A percentile compares a stretch with the other conserved stretches of the same genome.
These are phyloP conservation scores for Helianthus tuberosus DNA, from an alignment of 129 eudicot genomes.

Conservation along the genomic window DNA sequence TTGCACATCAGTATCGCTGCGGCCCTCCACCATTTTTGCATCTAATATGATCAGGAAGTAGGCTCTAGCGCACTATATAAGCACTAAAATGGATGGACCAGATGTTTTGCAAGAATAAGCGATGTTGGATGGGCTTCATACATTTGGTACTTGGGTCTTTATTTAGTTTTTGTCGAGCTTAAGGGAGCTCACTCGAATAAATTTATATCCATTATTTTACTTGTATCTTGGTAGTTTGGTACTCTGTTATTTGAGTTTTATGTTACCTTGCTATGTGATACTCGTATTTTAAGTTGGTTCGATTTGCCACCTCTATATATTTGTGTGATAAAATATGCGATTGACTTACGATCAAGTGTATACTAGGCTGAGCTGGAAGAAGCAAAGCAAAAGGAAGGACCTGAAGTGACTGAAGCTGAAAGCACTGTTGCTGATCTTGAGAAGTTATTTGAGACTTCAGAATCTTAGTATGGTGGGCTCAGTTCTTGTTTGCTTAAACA, in stretches of 20 bases:
- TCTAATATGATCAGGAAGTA: no score
- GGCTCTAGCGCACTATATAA: no score
- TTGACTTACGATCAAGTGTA: neutral
- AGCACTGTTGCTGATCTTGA: slow-evolving; percentile 60
- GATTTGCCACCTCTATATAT: neutral
- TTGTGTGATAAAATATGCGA: neutral
- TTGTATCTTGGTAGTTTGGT: neutral
- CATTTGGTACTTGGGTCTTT: no score
- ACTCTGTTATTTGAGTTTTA: neutral
- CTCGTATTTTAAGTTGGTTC: neutral
- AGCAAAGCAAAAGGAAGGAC: slow-evolving; percentile 61
- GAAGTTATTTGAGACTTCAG: slow-evolving; percentile 52
- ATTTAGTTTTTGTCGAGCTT: neutral
- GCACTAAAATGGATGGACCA: no score
- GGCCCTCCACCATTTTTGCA: no score
- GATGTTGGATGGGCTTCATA: no score
- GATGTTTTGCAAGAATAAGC: no score
- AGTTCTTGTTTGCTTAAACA: slow-evolving; percentile 16
- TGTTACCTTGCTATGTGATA: neutral
- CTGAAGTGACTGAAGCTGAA: slow-evolving; percentile 74
- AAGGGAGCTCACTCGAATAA: neutral
- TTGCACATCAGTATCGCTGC: no score
- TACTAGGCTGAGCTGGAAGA: slow-evolving; percentile 73
- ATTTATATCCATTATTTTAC: neutral
- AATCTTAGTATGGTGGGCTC: slow-evolving; percentile 32